Base-by-base conservation (phyloP, 371 early-diverging fungal genomes). In the Globomyces sp. region DNA sequence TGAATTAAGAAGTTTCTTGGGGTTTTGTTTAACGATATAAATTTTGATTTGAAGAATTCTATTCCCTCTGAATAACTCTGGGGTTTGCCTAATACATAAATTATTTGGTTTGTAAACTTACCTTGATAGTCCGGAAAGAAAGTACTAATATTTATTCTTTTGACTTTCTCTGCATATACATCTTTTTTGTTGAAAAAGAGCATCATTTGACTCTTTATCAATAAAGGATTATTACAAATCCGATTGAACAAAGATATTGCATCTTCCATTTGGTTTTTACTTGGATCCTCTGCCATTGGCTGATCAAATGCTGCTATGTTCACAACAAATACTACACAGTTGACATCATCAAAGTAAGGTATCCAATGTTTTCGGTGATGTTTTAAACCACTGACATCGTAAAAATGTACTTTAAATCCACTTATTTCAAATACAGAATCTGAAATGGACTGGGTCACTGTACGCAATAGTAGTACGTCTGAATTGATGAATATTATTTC, bases 231-330 rank as follows among this genome's bases (percentile, higher is more conserved):
- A 66, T 87, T 87, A 40, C 84, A 73, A 1, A 89, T 80, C 0
- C 85, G 84, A 58, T 90, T 89, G 72, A 92, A 92, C 2, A 92
- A 69, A 3, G 85, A 82, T 5, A 92, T 68, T 58, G 87, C 84
- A 65, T 91, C 91, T 9, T 80, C 71, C 89, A 92, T 89, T 34
- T 90, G 83, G 63, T 90, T 90, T 82, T 66, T 68, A 4, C 64
- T 67, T 52, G 55, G 47, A 43, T 90, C 90, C 70, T 92, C 92
- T 44, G 89, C 73, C 46, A 91, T 71, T 39, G 85, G 86, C 74
- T 92, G 92, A 68, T 91, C 90, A 67, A 91, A 92, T 66, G 89
- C 88, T 62, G 86, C 85, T 8, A 91, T 68, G 0, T 92, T 86
- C 4, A 88, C 88, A 58, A 87, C 86, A 74, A 90, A 92, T 43